Evolutionary conservation across 192 early-diverging fungal genomes (phyloP).

Genomic region (Thoreauomyces humboldtii): DNA sequence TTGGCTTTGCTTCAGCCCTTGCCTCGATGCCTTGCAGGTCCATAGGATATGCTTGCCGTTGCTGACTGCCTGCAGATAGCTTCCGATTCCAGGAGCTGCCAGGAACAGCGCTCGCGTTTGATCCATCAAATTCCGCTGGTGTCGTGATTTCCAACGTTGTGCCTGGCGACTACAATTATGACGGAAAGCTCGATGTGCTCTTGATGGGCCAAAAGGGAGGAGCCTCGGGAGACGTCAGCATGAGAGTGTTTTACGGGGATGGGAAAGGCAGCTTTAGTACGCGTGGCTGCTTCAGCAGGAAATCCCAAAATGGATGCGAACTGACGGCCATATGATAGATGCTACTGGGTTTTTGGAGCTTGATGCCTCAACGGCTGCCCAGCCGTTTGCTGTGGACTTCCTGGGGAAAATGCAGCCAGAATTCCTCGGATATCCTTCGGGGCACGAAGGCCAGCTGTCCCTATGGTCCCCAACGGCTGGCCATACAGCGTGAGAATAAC

Average conservation of each 20-base stretch:
- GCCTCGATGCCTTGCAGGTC: background rate
- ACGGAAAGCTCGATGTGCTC: conserved; percentile 82
- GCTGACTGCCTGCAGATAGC: background rate
- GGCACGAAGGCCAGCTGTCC: conserved; percentile 10
- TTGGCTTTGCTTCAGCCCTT: too few relatives aligned
- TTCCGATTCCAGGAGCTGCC: conserved; percentile 22
- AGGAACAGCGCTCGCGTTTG: conserved; percentile 48
- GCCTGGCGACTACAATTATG: conserved; percentile 85
- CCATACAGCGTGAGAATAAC: background rate
- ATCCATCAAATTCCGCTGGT: conserved; percentile 9
- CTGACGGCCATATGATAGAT: background rate
- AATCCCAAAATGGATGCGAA: background rate
- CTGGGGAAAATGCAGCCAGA: conserved; percentile 61
- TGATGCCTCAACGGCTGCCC: conserved; percentile 20
- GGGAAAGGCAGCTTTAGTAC: conserved; percentile 61
- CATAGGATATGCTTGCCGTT: too few relatives aligned
- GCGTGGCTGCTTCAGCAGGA: background rate
- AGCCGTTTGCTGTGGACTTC: conserved; percentile 65
- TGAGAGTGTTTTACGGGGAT: conserved; percentile 75
- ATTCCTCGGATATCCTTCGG: conserved; percentile 46
- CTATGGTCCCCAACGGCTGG: conserved; percentile 17
- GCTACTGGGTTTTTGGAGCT: conserved; percentile 5
- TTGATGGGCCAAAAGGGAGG: conserved; percentile 62
- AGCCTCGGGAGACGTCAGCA: conserved; percentile 29
- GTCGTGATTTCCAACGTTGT: conserved; percentile 71